These are phyloP conservation scores for Cystofilobasidium macerans DNA, from an alignment of 768 basidiomycete species.

Conservation along the genomic window DNA sequence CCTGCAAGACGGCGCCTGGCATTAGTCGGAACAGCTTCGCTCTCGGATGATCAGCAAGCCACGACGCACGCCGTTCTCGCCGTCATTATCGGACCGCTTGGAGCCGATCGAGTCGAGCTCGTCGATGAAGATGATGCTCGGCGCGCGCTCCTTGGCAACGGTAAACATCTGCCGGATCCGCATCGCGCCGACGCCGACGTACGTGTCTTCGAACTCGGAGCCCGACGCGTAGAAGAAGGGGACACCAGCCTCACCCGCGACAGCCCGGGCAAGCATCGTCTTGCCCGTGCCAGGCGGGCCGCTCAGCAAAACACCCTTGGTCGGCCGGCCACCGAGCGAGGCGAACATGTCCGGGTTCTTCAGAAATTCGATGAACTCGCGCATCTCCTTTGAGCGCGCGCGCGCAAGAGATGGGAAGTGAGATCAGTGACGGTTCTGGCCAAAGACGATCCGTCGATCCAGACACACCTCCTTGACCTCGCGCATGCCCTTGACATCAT, in stretches of 20 bases:
- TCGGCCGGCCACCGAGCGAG: constrained; percentile 80
- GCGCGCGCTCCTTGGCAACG: constrained; percentile 83
- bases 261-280: constrained; percentile 91
- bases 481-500: constrained; percentile 93
- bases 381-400: constrained; percentile 53
- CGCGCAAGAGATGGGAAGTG: constrained; percentile 5
- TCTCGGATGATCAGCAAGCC: background rate
- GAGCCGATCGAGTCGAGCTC: constrained; percentile 89
- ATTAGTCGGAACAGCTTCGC: background rate
- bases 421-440: background rate
- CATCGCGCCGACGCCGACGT: constrained; percentile 76
- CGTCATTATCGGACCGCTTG: constrained; percentile 45
- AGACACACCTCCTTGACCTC: constrained; percentile 82
- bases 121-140: constrained; percentile 97
- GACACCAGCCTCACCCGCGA: constrained; percentile 95
- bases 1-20: background rate
- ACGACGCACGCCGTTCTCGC: constrained; percentile 9
- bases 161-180: constrained; percentile 90
- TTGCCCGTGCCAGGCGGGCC: constrained; percentile 73
- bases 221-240: constrained; percentile 96
- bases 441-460: too few relatives aligned
- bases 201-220: constrained; percentile 97
- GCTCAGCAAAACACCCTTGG: constrained; percentile 71
- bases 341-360: constrained; percentile 86
- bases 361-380: constrained; percentile 37